Evolutionary conservation across 164 flowering plant genomes (phyloP).

Genomic region (Piper betle): DNA sequence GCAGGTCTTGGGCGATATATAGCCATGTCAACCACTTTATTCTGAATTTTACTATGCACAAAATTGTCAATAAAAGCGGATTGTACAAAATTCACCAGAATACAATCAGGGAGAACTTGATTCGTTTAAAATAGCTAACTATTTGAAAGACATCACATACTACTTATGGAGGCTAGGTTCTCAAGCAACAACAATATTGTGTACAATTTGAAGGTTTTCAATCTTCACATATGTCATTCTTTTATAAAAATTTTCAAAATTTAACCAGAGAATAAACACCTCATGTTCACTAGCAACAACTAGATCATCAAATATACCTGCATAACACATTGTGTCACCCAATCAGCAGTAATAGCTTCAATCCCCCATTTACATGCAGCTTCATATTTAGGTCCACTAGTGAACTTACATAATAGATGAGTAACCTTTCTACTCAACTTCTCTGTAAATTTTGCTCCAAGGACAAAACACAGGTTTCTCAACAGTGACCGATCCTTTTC

Average conservation of each 20-base stretch:
- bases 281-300: conserved; percentile 1
- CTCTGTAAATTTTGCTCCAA: conserved; percentile 73
- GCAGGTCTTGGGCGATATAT: conserved; percentile 56
- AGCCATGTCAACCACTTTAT: conserved; percentile 39
- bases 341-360: conserved; percentile 57
- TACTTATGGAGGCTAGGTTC: background rate
- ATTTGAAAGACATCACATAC: background rate
- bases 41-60: conserved; percentile 23
- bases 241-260: no score
- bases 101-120: background rate
- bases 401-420: conserved; percentile 76
- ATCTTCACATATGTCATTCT: background rate
- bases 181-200: background rate
- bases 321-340: conserved; percentile 74
- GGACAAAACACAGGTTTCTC: conserved; percentile 71
- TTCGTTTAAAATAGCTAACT: background rate
- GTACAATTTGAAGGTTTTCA: background rate
- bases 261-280: background rate
- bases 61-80: background rate
- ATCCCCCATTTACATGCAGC: conserved; percentile 86
- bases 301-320: conserved; percentile 34
- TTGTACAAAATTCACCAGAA: background rate
- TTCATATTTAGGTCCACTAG: conserved; percentile 71
- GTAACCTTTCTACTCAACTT: conserved; percentile 65
- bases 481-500: conserved; percentile 64